Base-by-base conservation (phyloP, 257 asterid genomes). In the Salvia rosmarinus region DNA sequence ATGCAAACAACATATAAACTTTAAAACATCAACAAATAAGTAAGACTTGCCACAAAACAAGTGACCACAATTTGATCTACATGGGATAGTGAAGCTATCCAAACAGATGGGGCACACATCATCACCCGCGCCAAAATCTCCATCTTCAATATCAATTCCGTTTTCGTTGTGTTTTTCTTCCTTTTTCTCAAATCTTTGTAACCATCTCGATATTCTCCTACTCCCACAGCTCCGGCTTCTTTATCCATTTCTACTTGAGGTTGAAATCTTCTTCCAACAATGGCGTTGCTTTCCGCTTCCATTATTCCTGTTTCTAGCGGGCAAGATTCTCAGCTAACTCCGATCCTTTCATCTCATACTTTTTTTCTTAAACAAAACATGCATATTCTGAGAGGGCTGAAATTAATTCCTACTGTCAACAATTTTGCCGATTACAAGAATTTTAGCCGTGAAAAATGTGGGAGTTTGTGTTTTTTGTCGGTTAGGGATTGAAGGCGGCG, bases 91-190 rank as follows among this genome's bases (percentile, higher is more conserved):
- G 82, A 88, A 88, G 11, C 61, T 68, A 37, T 84, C 91, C 52
- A 88, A 88, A 74, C 95, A 88, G 67, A 88, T 85, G 11, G 95
- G 87, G 79, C 95, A 85, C 0, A 86, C 86, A 56, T 88, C 91
- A 62, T 83, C 94, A 60, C 39, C 42, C 9, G 7, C 42, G 42
- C 42, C 76, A 2, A 88, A 83, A 55, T 63, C 69, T 7, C 23
- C 67, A 35, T 49, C 47, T 37, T 37, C 9, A 37, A 8, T 28
- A 1, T 4, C 42, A 8, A 17, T 43, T 62, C 20, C 16, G 19
- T 21, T 28, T 7, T 19, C 54, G 40, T 34, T 40, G 28, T 49
- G 70, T 14, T 37, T 30, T 17, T 32, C 43, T 13, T 61, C n/a
- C n/a, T 73, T 39, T 13, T 55, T 70, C 21, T 46, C 75, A 25